phyloP scores from a whole-genome alignment of 768 basidiomycete species.

The Termitomyces heimii region DNA sequence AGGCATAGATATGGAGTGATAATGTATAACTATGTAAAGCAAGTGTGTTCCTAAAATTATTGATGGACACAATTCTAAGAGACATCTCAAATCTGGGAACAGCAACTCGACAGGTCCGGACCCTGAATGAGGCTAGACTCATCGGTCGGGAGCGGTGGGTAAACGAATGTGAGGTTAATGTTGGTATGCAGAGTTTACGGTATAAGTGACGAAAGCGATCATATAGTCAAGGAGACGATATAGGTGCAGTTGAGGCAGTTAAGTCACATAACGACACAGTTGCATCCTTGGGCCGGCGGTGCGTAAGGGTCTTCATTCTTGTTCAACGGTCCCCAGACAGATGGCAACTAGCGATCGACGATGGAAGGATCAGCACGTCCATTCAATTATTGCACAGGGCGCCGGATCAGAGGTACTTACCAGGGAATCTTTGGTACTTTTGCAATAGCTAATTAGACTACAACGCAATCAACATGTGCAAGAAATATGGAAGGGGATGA shows the following conservation, averaged over 20 bases:
- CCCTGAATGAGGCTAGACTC: conserved; percentile 4
- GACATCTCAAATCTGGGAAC: conserved; percentile 3
- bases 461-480: conserved; percentile 2
- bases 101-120: not conserved
- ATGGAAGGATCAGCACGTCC: conserved; percentile 5
- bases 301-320: conserved; percentile 93
- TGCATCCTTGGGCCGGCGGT: conserved; percentile 70
- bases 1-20: conserved; percentile 4
- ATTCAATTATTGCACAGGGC: not conserved
- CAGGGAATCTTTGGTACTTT: conserved; percentile 85
- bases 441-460: conserved; percentile 92
- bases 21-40: conserved; percentile 7
- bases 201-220: conserved; percentile 14
- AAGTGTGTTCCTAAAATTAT: not conserved
- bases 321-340: conserved; percentile 89
- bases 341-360: conserved; percentile 58
- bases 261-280: conserved; percentile 64
- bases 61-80: not conserved
- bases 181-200: conserved; percentile 16
- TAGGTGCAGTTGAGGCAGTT: not conserved
- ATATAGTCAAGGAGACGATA: not conserved
- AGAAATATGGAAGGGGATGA: not conserved
- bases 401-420: conserved; percentile 39
- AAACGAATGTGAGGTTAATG: conserved; percentile 18
- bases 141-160: conserved; percentile 5